Base-by-base conservation (phyloP, 2,329 filamentous ascomycete species). In the Metarhizium anisopliae region DNA sequence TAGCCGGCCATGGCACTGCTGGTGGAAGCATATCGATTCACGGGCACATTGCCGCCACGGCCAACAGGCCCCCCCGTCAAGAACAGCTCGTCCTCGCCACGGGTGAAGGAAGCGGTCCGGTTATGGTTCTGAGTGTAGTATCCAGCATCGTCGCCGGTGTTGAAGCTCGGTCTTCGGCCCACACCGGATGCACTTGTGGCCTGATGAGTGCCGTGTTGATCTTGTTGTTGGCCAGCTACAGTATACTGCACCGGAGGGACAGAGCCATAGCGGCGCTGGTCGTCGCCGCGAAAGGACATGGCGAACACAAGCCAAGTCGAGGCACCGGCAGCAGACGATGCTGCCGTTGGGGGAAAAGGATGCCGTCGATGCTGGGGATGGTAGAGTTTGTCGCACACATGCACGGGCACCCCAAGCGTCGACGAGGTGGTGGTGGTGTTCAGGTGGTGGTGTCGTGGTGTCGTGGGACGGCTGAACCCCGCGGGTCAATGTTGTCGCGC, bases 61-160 rank as follows among this genome's bases (percentile, higher is more conserved):
- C 57, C 55, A 56, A 65, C 72, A 55, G 73, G 76, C 68, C 71
- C 82, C 63, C 71, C 82, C 63, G 70, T 74, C 62, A 88, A 72
- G 72, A 87, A 89, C 58, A 87, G 74, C 70, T 89, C 86, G 62
- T 87, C 84, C 13, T 78, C 72, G 59, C 47, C 16, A 35, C 50
- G 54, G n/a, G n/a, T 52, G 6, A 50, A 43, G 20, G 53, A 58
- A 25, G 54, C n/a, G 5, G 42, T 30, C 20, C 53, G 54, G 18
- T 60, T 60, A 45, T 67, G 60, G 53, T 68, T 64, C 53, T 66
- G 67, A 53, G 71, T 66, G 62, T 81, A 77, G 62, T 84, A 82
- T 51, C 74, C 72, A 51, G 77, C 75, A 68, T 93, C 88, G 68
- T 94, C 89, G 60, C 86, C 88, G 61, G 79, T 83, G 68, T 90